A percentile compares a stretch with the other conserved stretches of the same genome.
Evolutionary conservation across 768 basidiomycete species (phyloP).

Genomic region (Tylopilus plumbeoviolaceoides): DNA sequence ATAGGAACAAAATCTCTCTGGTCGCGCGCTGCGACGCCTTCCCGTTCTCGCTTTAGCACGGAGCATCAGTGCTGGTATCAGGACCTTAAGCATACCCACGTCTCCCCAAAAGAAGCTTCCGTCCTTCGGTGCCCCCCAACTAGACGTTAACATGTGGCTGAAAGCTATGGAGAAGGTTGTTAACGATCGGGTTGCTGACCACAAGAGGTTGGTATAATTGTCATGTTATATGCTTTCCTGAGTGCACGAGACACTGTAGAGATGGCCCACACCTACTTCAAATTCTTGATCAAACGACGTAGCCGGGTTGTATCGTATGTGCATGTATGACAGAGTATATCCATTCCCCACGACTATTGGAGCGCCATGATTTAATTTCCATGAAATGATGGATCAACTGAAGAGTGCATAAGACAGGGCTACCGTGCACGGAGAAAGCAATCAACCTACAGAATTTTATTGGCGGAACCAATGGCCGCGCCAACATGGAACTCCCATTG

Average conservation of each 20-base stretch:
- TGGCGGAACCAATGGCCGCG: slow-evolving; percentile 8
- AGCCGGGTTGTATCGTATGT: not conserved
- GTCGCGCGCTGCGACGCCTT: slow-evolving; percentile 86
- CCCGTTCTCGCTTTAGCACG: slow-evolving; percentile 90
- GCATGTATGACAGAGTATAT: slow-evolving; percentile 3
- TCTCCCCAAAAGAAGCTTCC: slow-evolving; percentile 4
- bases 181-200: slow-evolving; percentile 49
- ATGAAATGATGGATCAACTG: slow-evolving; percentile 25
- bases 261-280: not conserved
- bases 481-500: not conserved
- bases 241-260: not conserved
- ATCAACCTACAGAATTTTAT: slow-evolving; percentile 22
- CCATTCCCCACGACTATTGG: not conserved
- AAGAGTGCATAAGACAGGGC: not conserved
- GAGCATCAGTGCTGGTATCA: slow-evolving; percentile 57
- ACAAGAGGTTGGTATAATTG: slow-evolving; percentile 40
- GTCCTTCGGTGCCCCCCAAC: slow-evolving; percentile 11
- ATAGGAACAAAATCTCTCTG: slow-evolving; percentile 81
- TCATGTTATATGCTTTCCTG: not conserved
- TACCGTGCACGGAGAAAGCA: not conserved
- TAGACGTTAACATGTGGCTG: slow-evolving; percentile 68
- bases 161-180: slow-evolving; percentile 82
- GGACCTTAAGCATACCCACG: slow-evolving; percentile 12
- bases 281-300: not conserved
- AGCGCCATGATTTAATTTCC: slow-evolving; percentile 6